These are phyloP conservation scores for Vicia sativa DNA, from an alignment of 306 rosid genomes.

Conservation along the genomic window DNA sequence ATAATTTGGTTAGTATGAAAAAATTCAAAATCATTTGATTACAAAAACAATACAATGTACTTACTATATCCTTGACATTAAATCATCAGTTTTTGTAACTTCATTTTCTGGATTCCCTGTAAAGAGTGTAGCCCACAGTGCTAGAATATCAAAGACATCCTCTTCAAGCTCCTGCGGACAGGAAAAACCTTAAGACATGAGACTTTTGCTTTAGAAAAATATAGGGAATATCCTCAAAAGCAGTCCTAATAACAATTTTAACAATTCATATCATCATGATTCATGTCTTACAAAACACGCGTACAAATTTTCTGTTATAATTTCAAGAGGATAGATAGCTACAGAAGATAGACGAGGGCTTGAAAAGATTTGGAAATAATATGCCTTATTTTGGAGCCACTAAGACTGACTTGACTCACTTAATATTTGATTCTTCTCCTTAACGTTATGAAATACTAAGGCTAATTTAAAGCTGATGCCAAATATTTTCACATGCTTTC, in stretches of 20 bases:
- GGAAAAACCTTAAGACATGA: slow-evolving; percentile 37
- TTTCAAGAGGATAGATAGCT: slow-evolving; percentile 19
- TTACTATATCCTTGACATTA: slow-evolving; percentile 73
- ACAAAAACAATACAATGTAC: slow-evolving; percentile 35
- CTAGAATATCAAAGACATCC: slow-evolving; percentile 91
- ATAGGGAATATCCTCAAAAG: slow-evolving; percentile 7
- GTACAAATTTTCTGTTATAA: slow-evolving; percentile 1
- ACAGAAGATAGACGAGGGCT: slow-evolving; percentile 30
- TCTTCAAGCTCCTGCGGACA: slow-evolving; percentile 84
- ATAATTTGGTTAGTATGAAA: neutral
- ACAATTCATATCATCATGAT: slow-evolving; percentile 30
- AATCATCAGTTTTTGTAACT: slow-evolving; percentile 60
- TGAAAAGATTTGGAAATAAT: slow-evolving; percentile 7
- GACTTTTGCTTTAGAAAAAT: slow-evolving; percentile 22
- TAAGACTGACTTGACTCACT: slow-evolving; percentile 14
- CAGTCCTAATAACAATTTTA: slow-evolving; percentile 16
- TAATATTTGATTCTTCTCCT: slow-evolving; percentile 16
- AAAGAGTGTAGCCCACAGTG: slow-evolving; percentile 84
- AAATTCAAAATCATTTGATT: slow-evolving; percentile 2
- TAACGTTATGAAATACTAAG: slow-evolving; percentile 4
- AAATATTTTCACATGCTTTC: slow-evolving; percentile 25
- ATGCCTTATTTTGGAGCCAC: slow-evolving; percentile 13
- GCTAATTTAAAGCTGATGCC: slow-evolving; percentile 9
- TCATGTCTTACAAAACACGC: slow-evolving; percentile 10
- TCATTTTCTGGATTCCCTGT: slow-evolving; percentile 68